Evolutionary conservation across 2,329 filamentous ascomycete genomes (phyloP).

Genomic region (Tolypocladium guangdongense): DNA sequence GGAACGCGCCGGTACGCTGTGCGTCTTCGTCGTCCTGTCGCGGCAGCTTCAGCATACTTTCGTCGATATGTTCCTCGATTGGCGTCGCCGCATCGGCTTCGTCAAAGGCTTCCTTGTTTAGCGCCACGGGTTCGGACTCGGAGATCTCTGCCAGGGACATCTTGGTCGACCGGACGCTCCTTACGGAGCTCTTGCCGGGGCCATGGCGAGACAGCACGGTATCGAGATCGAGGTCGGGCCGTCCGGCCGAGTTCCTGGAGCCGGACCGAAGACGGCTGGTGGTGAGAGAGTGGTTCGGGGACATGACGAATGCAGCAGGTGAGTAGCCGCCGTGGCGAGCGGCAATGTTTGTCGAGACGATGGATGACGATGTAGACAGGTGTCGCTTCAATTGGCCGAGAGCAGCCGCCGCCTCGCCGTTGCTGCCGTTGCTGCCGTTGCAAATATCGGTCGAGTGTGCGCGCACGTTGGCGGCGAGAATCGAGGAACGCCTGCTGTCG

Average conservation of each 20-base stretch:
- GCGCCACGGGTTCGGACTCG: constrained; percentile 41
- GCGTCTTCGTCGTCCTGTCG: constrained; percentile 22
- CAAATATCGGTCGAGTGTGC: constrained; percentile 19
- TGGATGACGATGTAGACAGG: constrained; percentile 45
- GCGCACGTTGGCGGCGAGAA: constrained; percentile 38
- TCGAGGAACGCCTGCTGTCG: constrained; percentile 56
- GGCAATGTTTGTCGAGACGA: constrained; percentile 56
- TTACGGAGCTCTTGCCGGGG: constrained; percentile 41
- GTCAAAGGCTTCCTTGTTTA: constrained; percentile 42
- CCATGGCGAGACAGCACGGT: constrained; percentile 37
- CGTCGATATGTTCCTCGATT: constrained; percentile 25
- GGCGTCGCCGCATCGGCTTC: constrained; percentile 36
- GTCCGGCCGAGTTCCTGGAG: constrained; percentile 35
- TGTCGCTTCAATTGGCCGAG: constrained; percentile 26
- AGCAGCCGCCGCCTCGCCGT: neutral
- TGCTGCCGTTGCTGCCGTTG: constrained; percentile 1
- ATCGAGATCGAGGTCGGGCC: constrained; percentile 30
- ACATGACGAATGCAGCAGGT: constrained; percentile 56
- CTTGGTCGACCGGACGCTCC: constrained; percentile 34
- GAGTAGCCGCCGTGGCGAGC: constrained; percentile 62
- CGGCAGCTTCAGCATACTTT: constrained; percentile 4
- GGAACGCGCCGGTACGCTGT: constrained; percentile 20
- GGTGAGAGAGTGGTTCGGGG: constrained; percentile 52
- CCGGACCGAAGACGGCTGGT: constrained; percentile 44
- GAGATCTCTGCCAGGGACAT: constrained; percentile 45